phyloP scores from a whole-genome alignment of 345 rosid species.

The Salix viminalis region DNA sequence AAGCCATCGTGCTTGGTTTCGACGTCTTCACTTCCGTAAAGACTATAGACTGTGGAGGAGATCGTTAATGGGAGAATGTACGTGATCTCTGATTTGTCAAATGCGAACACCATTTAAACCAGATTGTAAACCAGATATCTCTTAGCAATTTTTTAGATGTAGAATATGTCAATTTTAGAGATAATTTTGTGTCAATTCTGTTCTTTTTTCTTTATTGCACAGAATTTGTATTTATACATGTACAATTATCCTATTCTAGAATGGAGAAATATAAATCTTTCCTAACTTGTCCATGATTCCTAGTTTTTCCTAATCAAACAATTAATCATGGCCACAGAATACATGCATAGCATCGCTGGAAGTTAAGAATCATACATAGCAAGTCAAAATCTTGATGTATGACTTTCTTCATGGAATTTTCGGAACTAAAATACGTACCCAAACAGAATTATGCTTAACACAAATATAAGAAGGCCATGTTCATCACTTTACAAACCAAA shows the following conservation, averaged over 20 bases:
- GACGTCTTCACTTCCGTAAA: conserved; percentile 7
- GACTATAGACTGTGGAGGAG: background rate
- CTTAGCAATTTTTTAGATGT: no score
- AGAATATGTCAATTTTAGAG: no score
- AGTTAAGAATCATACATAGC: background rate
- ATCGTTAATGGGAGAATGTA: background rate
- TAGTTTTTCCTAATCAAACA: no score
- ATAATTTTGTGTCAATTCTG: no score
- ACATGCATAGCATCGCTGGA: no score
- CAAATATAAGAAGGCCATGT: background rate
- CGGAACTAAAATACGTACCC: background rate
- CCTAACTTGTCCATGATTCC: no score
- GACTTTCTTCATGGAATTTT: background rate
- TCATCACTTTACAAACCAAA: background rate
- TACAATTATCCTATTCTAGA: no score
- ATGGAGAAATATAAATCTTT: no score
- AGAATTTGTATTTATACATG: no score
- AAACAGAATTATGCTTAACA: background rate
- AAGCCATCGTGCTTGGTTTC: background rate
- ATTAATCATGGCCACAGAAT: no score
- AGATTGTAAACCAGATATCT: background rate
- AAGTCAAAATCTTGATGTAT: conserved; percentile 1
- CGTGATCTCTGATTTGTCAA: background rate
- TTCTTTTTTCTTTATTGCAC: no score
- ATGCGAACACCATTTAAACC: background rate